phyloP scores from a whole-genome alignment of 202 grass and related monocot genomes.

The Thinopyrum obtusiflorum region DNA sequence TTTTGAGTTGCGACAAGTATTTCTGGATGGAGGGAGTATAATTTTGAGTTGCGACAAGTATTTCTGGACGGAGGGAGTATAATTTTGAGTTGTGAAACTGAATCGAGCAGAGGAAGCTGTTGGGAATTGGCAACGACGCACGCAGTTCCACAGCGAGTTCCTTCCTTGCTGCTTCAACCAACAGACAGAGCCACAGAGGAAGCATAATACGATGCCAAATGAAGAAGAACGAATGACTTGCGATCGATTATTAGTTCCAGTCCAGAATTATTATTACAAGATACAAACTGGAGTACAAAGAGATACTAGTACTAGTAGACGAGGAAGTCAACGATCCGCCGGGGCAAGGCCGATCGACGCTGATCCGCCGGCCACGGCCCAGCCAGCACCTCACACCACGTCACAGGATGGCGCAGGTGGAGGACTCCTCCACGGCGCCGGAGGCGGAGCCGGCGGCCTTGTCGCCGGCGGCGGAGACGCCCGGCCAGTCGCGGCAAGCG shows the following conservation, averaged over 20 bases:
- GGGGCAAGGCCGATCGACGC: no score
- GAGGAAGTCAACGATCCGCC: no score
- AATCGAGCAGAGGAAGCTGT: neutral
- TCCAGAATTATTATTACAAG: neutral
- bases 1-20: no score
- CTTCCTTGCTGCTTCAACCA: no score
- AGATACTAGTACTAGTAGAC: no score
- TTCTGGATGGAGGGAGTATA: no score
- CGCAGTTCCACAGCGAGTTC: no score
- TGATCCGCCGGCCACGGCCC: neutral
- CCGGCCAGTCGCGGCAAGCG: constrained; percentile 79
- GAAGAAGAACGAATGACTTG: neutral
- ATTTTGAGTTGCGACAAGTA: no score
- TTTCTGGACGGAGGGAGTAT: no score
- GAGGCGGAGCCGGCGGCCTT: neutral
- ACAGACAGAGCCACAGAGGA: neutral
- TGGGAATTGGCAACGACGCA: no score
- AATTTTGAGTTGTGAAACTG: no score
- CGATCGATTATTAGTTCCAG: neutral
- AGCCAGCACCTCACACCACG: constrained; percentile 24
- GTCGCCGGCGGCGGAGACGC: constrained; percentile 29
- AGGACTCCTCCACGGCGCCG: neutral
- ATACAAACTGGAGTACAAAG: no score
- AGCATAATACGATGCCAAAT: neutral
- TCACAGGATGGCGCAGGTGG: constrained; percentile 37